A percentile compares a stretch with the other conserved stretches of the same genome.
Evolutionary conservation across 345 rosid genomes (phyloP).

Genomic region (Aurinia saxatilis): DNA sequence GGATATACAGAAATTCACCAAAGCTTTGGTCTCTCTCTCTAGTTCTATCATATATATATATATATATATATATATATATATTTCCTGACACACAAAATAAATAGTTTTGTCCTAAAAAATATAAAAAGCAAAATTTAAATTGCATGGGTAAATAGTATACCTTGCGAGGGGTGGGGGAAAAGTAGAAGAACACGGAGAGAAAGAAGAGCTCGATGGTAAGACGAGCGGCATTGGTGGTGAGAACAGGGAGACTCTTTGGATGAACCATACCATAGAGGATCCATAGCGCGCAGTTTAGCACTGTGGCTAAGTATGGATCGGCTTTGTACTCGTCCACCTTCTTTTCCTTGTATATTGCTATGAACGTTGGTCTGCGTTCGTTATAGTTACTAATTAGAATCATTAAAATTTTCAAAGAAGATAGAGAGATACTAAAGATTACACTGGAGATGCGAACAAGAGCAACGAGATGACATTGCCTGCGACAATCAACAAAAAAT

Average conservation of each 20-base stretch:
- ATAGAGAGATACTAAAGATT: conserved; percentile 9
- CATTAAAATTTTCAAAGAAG: too few species aligned
- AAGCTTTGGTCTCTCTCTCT: too few species aligned
- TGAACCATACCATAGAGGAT: conserved; percentile 45
- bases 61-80: too few species aligned
- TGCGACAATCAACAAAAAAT: conserved; percentile 12
- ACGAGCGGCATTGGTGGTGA: conserved; percentile 40
- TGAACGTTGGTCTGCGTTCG: conserved; percentile 39
- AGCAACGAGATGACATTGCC: conserved; percentile 57
- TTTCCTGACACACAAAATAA: too few species aligned
- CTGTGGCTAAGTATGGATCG: conserved; percentile 51
- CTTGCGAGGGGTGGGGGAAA: conserved; percentile 28
- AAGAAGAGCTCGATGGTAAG: conserved; percentile 32
- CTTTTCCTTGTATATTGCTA: conserved; percentile 32
- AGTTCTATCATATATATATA: too few species aligned
- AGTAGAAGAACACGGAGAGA: conserved; percentile 32
- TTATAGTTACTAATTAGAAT: too few species aligned
- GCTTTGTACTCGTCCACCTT: conserved; percentile 47
- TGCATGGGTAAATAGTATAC: conserved; percentile 21
- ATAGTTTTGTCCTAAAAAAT: too few species aligned
- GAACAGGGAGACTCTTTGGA: conserved; percentile 41
- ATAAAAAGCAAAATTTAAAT: too few species aligned
- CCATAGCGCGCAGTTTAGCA: conserved; percentile 45
- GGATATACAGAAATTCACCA: too few species aligned
- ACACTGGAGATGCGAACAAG: conserved; percentile 49